Conservation (phyloP, 2,329 filamentous ascomycete species). For the Penicillium sclerotigenum region DNA sequence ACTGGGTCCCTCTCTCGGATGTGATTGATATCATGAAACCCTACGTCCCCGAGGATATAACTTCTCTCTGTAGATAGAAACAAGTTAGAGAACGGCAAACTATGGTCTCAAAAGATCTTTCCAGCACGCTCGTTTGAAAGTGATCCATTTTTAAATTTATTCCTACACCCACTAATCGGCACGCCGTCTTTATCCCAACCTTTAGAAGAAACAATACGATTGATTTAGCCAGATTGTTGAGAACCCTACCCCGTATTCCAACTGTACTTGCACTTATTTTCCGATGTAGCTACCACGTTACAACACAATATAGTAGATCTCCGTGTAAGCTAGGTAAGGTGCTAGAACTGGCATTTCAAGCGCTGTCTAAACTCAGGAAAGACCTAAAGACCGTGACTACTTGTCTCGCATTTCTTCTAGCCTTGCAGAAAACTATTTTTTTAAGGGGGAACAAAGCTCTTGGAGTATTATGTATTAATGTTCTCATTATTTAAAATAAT, state of each 20-base stretch:
- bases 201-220: background rate
- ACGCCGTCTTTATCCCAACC: background rate
- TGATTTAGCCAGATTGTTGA: background rate
- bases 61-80: constrained; percentile 22
- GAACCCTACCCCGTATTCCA: background rate
- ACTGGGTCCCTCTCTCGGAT: constrained; percentile 27
- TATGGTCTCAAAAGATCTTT: background rate
- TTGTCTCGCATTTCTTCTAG: background rate
- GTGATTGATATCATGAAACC: constrained; percentile 28
- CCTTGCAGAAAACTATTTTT: background rate
- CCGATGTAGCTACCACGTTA: too few relatives aligned
- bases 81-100: too few relatives aligned
- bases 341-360: background rate
- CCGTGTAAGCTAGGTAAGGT: background rate
- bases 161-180: background rate
- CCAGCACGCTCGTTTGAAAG: background rate
- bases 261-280: background rate
- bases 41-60: constrained; percentile 30
- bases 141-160: background rate
- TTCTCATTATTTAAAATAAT: background rate
- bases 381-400: too few relatives aligned
- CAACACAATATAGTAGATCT: background rate
- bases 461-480: background rate
- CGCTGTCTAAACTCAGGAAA: background rate
- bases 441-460: background rate